Evolutionary conservation across 1,284 basidiomycete species (phyloP).

Genomic region (Apiotrichum akiyoshidainum): DNA sequence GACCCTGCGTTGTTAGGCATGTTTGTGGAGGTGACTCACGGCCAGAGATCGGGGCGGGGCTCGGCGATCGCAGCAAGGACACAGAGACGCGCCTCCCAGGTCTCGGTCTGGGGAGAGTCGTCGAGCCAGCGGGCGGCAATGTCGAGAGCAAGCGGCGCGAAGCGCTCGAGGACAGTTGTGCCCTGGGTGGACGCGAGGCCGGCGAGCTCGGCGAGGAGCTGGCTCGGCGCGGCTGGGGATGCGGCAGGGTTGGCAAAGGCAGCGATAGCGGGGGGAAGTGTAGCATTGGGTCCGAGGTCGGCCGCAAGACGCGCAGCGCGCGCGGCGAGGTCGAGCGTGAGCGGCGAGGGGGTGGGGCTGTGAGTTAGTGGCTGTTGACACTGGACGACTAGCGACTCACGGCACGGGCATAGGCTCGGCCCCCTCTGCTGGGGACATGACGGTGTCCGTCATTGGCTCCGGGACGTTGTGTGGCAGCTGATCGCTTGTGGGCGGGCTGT

Average conservation of each 20-base stretch:
- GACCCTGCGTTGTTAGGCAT: conserved; percentile 12
- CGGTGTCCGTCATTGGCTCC: not conserved
- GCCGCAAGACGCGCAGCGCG: conserved; percentile 6
- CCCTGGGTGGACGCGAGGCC: conserved; percentile 22
- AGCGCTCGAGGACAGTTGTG: conserved; percentile 28
- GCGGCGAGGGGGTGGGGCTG: conserved; percentile 1
- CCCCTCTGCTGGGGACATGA: not conserved
- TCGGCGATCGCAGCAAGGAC: conserved; percentile 35
- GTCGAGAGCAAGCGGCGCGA: conserved; percentile 40
- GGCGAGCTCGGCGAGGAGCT: conserved; percentile 31
- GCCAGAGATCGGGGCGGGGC: conserved; percentile 41
- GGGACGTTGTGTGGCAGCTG: not conserved
- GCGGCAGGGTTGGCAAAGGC: not conserved
- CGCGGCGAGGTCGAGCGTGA: conserved; percentile 13
- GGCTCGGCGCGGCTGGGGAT: not conserved
- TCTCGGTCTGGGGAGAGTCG: conserved; percentile 12
- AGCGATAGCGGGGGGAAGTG: not conserved
- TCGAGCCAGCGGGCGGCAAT: conserved; percentile 44
- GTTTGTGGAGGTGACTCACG: conserved; percentile 26
- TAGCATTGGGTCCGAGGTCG: conserved; percentile 7
- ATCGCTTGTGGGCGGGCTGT: not conserved
- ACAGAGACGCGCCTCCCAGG: conserved; percentile 35
- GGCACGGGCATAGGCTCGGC: not conserved
- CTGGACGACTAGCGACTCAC: not conserved
- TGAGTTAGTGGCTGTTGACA: not conserved